Evolutionary conservation across 208 protist species (phyloP), one percentile per base, ranked within the genome.

Genomic region (Leishmania guyanensis): DNA sequence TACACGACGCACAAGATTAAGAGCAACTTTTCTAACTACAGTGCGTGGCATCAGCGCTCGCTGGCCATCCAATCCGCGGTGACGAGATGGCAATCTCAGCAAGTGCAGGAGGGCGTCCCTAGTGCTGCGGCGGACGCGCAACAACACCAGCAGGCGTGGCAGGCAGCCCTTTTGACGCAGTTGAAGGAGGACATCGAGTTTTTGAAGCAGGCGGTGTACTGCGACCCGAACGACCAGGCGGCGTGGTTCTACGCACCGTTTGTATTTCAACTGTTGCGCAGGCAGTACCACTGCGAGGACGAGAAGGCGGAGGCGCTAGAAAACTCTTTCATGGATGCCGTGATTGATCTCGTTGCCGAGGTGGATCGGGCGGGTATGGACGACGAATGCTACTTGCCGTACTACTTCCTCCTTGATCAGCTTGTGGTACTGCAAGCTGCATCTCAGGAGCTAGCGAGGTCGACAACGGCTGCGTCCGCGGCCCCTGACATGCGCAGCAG

Each of bases 21-120:
- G 36, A 79, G 87, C 36, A 99, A 99, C 88, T 99, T 99, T 85
- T 99, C 96, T 50, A 99, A 99, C 84, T 99, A 99, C 89, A 99
- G 97, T 56, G 98, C 98, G 29, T 99, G 98, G 98, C 98, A 99
- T 90, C 93, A 99, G 78, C 91, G 98, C 22, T 92, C 84, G 3
- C 73, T 95, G 5, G 88, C 91, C 29, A 10, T 97, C 5, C 83
- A 86, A 12, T 65, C 78, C 1, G 90, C 90, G 5, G 82, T 89
- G 33, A 56, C 77, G 4, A 84, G 88, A 12, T 78, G 84, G 69
- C 60, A 80, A 5, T 68, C 77, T 5, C 53, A 46, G 14, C 53
- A 46, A 12, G 22, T 26, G 56, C 10, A 70, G 36, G 1, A 16
- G 20, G 26, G 46, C 26, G 8, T 33, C 33, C 43, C n/a, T 3